phyloP scores from a whole-genome alignment of 306 rosid genomes.

The Trifolium pratense region DNA sequence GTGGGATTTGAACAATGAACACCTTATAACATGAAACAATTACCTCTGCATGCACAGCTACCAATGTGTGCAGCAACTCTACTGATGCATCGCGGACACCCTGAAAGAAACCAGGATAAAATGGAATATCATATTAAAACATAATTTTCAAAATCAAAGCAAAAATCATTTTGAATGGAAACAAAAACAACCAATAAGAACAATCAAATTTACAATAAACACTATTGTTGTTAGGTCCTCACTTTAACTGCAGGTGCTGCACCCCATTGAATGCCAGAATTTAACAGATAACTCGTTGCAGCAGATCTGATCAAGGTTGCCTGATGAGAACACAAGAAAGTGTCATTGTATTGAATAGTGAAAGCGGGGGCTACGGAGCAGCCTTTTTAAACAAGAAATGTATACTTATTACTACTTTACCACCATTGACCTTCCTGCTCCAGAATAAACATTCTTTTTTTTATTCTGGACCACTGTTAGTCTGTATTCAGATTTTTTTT shows the following conservation, averaged over 20 bases:
- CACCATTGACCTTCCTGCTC: constrained; percentile 9
- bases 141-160: constrained; percentile 21
- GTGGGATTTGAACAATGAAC: constrained; percentile 21
- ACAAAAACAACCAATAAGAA: background rate
- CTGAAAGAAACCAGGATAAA: constrained; percentile 53
- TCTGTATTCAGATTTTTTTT: constrained; percentile 14
- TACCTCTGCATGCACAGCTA: constrained; percentile 99
- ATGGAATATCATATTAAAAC: constrained; percentile 32
- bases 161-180: constrained; percentile 20
- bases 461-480: constrained; percentile 28
- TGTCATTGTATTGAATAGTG: constrained; percentile 17
- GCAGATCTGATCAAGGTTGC: constrained; percentile 92
- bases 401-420: constrained; percentile 14
- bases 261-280: constrained; percentile 96
- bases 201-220: constrained; percentile 27
- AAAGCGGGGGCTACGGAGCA: constrained; percentile 29
- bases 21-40: constrained; percentile 36
- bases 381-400: constrained; percentile 31
- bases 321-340: constrained; percentile 55
- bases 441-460: constrained; percentile 21
- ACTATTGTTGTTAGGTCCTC: constrained; percentile 48
- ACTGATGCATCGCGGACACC: constrained; percentile 98
- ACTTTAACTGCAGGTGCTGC: constrained; percentile 96
- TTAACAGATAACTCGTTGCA: constrained; percentile 83
- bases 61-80: constrained; percentile 92